Conservation (phyloP, 371 early-diverging fungal species). For the Nosema muscidifuracis region DNA sequence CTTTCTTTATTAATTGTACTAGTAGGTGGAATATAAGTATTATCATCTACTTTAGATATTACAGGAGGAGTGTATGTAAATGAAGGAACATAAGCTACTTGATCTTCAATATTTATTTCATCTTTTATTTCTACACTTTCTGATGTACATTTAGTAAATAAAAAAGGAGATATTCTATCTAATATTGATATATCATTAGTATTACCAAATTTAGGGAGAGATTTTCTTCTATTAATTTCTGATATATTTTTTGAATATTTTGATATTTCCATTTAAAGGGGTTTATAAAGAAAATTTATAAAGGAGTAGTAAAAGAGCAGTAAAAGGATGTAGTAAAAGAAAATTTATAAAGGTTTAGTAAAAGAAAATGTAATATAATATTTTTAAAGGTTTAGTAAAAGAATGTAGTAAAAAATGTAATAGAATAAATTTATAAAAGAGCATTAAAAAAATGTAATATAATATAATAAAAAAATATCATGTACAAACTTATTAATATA, state of each 20-base stretch:
- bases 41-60: not conserved
- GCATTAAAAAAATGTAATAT: too few relatives aligned
- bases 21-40: not conserved
- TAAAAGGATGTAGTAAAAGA: too few relatives aligned
- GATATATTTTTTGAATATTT: constrained; percentile 3
- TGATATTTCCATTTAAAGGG: constrained; percentile 22
- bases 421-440: too few relatives aligned
- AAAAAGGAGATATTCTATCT: not conserved
- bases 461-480: too few relatives aligned
- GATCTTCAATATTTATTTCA: not conserved
- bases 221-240: constrained; percentile 21
- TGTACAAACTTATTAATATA: too few relatives aligned
- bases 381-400: too few relatives aligned
- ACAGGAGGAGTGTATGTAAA: not conserved
- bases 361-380: too few relatives aligned
- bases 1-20: not conserved
- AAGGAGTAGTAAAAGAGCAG: too few relatives aligned
- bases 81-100: constrained; percentile 14
- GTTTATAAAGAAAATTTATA: not conserved
- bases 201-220: constrained; percentile 9
- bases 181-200: constrained; percentile 3
- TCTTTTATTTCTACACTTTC: constrained; percentile 6
- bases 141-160: constrained; percentile 10
- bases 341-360: too few relatives aligned
- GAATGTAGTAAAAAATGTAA: too few relatives aligned